Evolutionary conservation across 352 stramenopile genomes (phyloP).

Genomic region (Thraustotheca clavata): DNA sequence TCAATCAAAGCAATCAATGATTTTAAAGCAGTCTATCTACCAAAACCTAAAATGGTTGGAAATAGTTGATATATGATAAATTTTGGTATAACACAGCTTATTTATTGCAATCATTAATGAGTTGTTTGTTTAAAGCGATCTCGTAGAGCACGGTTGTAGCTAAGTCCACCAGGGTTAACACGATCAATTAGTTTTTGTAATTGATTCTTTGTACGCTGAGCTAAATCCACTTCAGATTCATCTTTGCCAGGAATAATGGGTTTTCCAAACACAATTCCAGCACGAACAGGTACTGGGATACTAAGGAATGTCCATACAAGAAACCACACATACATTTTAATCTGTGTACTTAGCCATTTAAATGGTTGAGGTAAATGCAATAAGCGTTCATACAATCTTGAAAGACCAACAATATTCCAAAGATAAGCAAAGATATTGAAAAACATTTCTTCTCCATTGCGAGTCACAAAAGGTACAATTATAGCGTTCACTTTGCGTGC

Average conservation of each 20-base stretch:
- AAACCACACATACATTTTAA: neutral
- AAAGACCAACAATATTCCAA: neutral
- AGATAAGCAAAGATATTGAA: neutral
- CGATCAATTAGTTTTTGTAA: neutral
- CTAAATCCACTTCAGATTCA: neutral
- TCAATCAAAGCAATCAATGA: no score
- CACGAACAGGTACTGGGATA: neutral
- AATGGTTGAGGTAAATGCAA: neutral
- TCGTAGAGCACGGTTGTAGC: neutral
- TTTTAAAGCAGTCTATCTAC: no score
- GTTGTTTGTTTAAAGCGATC: neutral
- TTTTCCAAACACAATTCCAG: neutral
- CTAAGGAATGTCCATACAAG: neutral
- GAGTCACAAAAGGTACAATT: neutral
- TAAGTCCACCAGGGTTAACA: neutral
- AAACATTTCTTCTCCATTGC: constrained; percentile 8
- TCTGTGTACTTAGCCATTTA: neutral
- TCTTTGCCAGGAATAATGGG: neutral
- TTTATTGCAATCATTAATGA: no score
- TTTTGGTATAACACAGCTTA: no score
- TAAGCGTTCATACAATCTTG: neutral
- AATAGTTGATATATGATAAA: no score
- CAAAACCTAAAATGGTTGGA: no score
- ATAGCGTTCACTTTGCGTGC: neutral
- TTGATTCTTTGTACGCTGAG: neutral